Evolutionary conservation across 208 protist genomes (phyloP), one percentile per base, ranked within the genome.

Genomic region (Lotmaria passim): DNA sequence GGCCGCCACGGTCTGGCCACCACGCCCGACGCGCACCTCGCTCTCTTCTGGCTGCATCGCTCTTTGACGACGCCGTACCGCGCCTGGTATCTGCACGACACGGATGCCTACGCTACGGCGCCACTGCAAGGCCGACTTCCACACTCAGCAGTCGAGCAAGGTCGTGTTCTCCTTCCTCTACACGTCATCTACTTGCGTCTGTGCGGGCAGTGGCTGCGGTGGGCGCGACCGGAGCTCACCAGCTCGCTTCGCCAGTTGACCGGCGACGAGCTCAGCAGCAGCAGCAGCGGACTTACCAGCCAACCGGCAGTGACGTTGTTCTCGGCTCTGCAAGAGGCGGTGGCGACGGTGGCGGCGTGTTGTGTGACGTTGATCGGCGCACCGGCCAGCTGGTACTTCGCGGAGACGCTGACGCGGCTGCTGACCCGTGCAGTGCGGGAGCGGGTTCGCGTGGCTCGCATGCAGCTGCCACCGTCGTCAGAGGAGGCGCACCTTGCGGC

Each of bases 31-130:
- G 56, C 60, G 39, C 19, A 47, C n/a, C 50, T 77, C 12, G 28
- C 83, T 0, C 21, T 82, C 23, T 71, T 57, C 56, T 89, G 83
- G 83, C 31, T 86, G 64, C 66, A 68, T 8, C 83, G 83, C 34
- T 52, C 69, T 0, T 23, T 71, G 63, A 28, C 19, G n/a, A 50
- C 48, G 30, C 55, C 72, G 2, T 53, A 78, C 38, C 33, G 34
- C 30, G 44, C 55, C 28, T 89, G 79, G 83, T 89, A 81, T 44
- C 66, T 73, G 48, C 47, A 68, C 47, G 30, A 60, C 39, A 24
- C 57, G 7, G 39, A 43, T 2, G 33, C 66, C 10, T 66, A 65
- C 33, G 28, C 8, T 28, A 39, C 43, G 14, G 57, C 61, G 14
- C 21, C 48, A 17, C 26, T 21, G 11, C 24, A 31, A 14, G 28